Conservation (phyloP, 2,329 filamentous ascomycete genomes). For the Fusarium oligoseptatum region DNA sequence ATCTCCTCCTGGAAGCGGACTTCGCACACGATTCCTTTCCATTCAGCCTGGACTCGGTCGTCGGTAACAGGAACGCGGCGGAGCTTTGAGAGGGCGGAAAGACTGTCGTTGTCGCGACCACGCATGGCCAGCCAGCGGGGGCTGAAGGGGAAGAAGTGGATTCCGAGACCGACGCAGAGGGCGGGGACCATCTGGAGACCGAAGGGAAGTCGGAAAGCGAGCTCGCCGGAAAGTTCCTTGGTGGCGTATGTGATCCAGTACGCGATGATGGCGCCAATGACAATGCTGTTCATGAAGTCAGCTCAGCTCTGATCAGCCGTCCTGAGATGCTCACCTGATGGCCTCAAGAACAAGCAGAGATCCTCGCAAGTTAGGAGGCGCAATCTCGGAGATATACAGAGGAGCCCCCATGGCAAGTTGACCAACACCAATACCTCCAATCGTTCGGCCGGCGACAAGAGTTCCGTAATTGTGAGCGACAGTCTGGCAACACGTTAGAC, state of each 20-base stretch:
- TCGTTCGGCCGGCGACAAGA: not conserved
- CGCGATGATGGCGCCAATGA: conserved; percentile 60
- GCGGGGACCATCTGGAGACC: conserved; percentile 54
- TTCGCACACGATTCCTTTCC: conserved; percentile 63
- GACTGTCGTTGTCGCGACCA: conserved; percentile 54
- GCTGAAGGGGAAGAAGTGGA: conserved; percentile 60
- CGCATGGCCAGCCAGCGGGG: conserved; percentile 60
- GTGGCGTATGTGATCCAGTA: conserved; percentile 69
- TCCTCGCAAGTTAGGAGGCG: not conserved
- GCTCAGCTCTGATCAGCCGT: rapidly evolving
- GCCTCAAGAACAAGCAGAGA: not conserved
- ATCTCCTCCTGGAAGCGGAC: conserved; percentile 58
- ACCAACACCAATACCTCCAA: not conserved
- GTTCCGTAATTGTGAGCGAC: not conserved
- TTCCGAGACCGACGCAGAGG: conserved; percentile 51
- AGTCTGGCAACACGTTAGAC: not conserved
- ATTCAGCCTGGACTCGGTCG: conserved; percentile 59
- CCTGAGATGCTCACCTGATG: not conserved
- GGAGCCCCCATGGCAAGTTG: not conserved
- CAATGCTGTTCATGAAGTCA: not conserved
- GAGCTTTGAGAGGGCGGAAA: conserved; percentile 54
- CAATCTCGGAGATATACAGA: not conserved
- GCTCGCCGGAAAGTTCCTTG: conserved; percentile 55
- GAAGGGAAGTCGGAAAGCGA: conserved; percentile 61
- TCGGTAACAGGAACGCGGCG: conserved; percentile 58